Evolutionary conservation across 306 rosid species (phyloP), one percentile per base, ranked within the genome.

Genomic region (Alnus glutinosa): DNA sequence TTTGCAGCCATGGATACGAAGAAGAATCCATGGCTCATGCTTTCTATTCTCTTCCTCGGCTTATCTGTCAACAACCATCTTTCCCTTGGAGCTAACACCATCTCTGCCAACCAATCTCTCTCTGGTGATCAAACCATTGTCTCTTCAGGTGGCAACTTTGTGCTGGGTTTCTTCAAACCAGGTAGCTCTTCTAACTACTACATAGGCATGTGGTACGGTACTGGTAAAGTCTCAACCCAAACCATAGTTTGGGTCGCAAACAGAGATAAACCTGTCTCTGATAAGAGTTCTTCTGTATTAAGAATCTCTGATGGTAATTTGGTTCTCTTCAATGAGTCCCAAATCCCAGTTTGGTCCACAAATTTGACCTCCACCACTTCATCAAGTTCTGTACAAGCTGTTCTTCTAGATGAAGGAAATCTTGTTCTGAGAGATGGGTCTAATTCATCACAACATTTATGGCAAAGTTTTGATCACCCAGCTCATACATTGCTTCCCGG

Each of bases 191-290:
- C 88, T 13, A 87, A 85, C 28, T 85, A 84, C 79, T 89, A 92
- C 75, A 80, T 88, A 82, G 87, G 94, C 80, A 88, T 87, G 9
- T 89, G 92, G 97, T 89, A 92, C 92, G 4, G 44, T 39, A 39
- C 44, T 3, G 78, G 78, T 16, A 54, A 73, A 13, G 30, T 86
- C 7, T 5, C 77, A 19, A 2, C 0, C 4, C 42, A 4, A 61
- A 85, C 87, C 44, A 5, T 68, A 39, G 97, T 92, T 64, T 92
- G 92, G 97, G 90, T 89, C 3, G 97, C 94, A 7, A 92, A 92
- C 50, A 82, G 94, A 79, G 87, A 89, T 34, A 10, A 75, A 4
- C 91, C 94, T 0, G 77, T 91, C 6, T 80, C 86, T 6, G 87
- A 89, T 55, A 86, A 34, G 75, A 75, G 77, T 68, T 83, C 85